phyloP scores from a whole-genome alignment of 768 basidiomycete species.

The Floccularia luteovirens region DNA sequence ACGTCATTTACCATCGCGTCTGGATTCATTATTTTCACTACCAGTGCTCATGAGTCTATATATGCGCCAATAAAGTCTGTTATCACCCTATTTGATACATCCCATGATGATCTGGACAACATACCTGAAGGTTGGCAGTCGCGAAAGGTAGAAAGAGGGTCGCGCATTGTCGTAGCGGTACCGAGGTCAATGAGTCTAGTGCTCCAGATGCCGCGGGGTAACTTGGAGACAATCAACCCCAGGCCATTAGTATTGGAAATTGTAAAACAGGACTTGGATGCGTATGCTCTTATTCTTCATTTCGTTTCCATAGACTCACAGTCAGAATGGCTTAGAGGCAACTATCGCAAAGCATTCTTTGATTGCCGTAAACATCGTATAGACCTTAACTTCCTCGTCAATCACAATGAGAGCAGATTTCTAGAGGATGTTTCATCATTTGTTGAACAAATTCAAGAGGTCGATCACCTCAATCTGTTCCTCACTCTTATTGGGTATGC shows the following conservation, averaged over 20 bases:
- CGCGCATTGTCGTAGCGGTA: slow-evolving; percentile 81
- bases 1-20: slow-evolving; percentile 73
- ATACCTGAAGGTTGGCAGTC: slow-evolving; percentile 44
- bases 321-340: slow-evolving; percentile 34
- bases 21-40: slow-evolving; percentile 79
- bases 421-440: slow-evolving; percentile 55
- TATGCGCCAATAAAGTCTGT: slow-evolving; percentile 53
- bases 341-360: slow-evolving; percentile 83
- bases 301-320: too few relatives aligned
- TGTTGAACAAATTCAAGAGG: slow-evolving; percentile 79
- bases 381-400: slow-evolving; percentile 83
- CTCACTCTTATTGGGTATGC: slow-evolving; percentile 76
- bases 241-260: slow-evolving; percentile 85
- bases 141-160: slow-evolving; percentile 84
- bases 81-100: slow-evolving; percentile 11
- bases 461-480: slow-evolving; percentile 91
- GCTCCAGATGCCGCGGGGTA: slow-evolving; percentile 96
- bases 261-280: slow-evolving; percentile 66
- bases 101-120: slow-evolving; percentile 21
- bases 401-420: slow-evolving; percentile 68
- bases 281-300: slow-evolving; percentile 39
- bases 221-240: slow-evolving; percentile 93
- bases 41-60: slow-evolving; percentile 70
- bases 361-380: slow-evolving; percentile 91
- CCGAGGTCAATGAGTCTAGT: slow-evolving; percentile 86